These are phyloP conservation scores for Coemansia sp. DNA, from an alignment of 192 early-diverging fungal genomes.

Conservation along the genomic window DNA sequence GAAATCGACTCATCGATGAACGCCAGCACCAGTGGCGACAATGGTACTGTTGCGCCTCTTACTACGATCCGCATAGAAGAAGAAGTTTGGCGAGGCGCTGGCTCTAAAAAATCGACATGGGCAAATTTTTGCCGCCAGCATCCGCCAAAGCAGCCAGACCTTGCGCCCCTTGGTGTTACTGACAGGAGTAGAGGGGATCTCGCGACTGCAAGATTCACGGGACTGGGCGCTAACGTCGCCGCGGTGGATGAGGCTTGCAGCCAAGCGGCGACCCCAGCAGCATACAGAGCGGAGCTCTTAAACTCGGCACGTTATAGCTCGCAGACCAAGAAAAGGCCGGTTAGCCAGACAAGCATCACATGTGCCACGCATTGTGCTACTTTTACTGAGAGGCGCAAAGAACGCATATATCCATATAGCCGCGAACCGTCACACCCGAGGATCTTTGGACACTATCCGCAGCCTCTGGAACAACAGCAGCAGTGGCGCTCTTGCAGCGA, in stretches of 20 bases:
- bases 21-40: too few species aligned
- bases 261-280: background rate
- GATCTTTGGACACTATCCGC: too few species aligned
- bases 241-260: background rate
- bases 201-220: background rate
- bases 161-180: background rate
- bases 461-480: too few species aligned
- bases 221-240: background rate
- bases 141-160: background rate
- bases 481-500: too few species aligned
- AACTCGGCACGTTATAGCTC: background rate
- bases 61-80: background rate
- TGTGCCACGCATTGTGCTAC: background rate
- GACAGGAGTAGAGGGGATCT: background rate
- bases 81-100: background rate
- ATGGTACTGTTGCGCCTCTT: too few species aligned
- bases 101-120: background rate
- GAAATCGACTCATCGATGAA: too few species aligned
- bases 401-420: too few species aligned
- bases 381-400: too few species aligned
- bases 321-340: background rate
- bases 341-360: background rate
- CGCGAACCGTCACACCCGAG: too few species aligned
- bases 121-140: background rate
- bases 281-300: background rate